A percentile compares a stretch with the other conserved stretches of the same genome.
Evolutionary conservation across 176 grass and related monocot genomes (phyloP).

Genomic region (Chloris gayana): DNA sequence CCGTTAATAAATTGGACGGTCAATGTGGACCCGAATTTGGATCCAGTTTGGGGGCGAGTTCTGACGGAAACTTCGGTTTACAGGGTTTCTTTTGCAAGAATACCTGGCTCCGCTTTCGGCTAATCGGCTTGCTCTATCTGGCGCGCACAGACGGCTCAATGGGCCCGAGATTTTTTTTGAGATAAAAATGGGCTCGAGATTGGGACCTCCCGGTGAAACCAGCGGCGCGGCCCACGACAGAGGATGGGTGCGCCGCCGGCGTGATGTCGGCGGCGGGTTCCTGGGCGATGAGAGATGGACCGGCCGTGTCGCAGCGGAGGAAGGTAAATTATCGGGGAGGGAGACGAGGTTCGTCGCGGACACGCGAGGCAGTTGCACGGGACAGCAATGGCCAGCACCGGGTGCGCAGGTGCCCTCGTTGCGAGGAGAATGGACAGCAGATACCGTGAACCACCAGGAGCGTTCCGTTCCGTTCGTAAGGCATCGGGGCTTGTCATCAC

Average conservation of each 20-base stretch:
- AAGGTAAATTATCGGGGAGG: no score
- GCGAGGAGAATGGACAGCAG: background rate
- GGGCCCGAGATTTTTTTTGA: no score
- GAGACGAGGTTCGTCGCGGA: background rate
- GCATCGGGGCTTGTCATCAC: no score
- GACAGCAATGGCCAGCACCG: background rate
- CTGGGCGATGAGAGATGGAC: background rate
- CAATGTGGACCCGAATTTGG: background rate
- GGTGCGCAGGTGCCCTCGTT: background rate
- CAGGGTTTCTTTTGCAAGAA: background rate
- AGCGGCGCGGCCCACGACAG: background rate
- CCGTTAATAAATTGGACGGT: background rate
- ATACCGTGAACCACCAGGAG: background rate
- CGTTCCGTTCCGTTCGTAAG: background rate
- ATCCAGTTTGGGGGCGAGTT: background rate
- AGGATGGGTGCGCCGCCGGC: background rate
- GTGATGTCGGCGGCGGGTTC: background rate
- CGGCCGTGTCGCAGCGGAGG: background rate
- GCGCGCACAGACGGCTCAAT: background rate
- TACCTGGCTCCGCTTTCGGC: background rate
- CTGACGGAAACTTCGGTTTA: background rate
- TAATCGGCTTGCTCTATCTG: background rate
- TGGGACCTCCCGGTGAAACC: background rate
- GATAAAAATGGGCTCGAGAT: background rate
- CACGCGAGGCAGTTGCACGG: background rate